phyloP scores from a whole-genome alignment of 2,329 filamentous ascomycete species.

The Xylaria sp. region DNA sequence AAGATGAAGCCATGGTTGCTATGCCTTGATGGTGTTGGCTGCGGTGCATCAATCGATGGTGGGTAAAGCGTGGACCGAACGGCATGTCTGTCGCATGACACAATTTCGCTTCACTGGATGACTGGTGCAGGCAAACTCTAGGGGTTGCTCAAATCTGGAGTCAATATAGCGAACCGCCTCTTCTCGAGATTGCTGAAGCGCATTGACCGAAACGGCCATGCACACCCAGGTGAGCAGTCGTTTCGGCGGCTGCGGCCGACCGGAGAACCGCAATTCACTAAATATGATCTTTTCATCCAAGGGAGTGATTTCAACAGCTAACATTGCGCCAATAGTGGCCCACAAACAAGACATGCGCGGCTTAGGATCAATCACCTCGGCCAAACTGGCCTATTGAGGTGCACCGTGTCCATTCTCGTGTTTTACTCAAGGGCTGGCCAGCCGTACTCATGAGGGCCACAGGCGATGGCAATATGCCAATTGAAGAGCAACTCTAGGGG shows the following conservation, averaged over 20 bases:
- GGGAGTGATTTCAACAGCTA: conserved; percentile 8
- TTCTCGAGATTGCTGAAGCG: background rate
- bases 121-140: conserved; percentile 19
- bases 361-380: background rate
- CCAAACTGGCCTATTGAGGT: background rate
- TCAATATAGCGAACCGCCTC: conserved; percentile 7
- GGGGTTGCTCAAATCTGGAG: conserved; percentile 10
- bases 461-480: background rate
- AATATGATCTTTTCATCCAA: conserved; percentile 1
- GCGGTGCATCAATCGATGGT: conserved; percentile 19
- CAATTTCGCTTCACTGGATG: conserved; percentile 5
- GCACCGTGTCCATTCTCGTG: background rate
- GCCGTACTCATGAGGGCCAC: background rate
- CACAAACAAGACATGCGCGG: conserved; percentile 5
- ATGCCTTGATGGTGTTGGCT: background rate
- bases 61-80: conserved; percentile 18
- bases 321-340: conserved; percentile 13
- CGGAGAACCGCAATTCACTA: background rate
- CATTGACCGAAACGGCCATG: background rate
- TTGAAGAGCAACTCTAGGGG: background rate
- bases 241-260: background rate
- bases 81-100: conserved; percentile 9
- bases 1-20: conserved; percentile 1
- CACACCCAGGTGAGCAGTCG: background rate
- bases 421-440: background rate